Conservation (phyloP, 805 yeast species). For the Candida alai region DNA sequence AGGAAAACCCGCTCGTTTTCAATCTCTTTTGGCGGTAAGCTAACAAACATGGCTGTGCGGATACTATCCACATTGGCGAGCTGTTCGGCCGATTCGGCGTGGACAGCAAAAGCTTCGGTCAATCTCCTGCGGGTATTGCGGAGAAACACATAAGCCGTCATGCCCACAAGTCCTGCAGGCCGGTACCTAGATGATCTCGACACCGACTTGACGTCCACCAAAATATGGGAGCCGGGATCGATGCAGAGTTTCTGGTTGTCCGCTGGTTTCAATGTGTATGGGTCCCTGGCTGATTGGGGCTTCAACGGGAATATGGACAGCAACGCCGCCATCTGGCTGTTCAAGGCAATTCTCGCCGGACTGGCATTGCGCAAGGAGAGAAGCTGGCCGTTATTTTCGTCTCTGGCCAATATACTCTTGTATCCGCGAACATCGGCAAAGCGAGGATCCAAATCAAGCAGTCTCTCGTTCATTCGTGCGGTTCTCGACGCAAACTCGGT, state of each 20-base stretch:
- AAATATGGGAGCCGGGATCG: conserved; percentile 58
- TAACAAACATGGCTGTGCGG: conserved; percentile 75
- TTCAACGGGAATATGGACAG: conserved; percentile 65
- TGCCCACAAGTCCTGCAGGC: conserved; percentile 66
- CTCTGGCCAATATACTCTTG: conserved; percentile 65
- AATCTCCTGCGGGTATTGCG: conserved; percentile 60
- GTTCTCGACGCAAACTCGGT: conserved; percentile 50
- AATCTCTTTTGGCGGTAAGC: conserved; percentile 66
- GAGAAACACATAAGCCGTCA: conserved; percentile 69
- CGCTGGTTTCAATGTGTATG: conserved; percentile 41
- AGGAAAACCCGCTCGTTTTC: conserved; percentile 64
- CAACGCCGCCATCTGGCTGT: conserved; percentile 67
- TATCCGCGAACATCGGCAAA: conserved; percentile 58
- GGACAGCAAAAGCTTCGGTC: conserved; percentile 77
- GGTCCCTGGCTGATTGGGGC: conserved; percentile 24
- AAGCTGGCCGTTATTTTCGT: conserved; percentile 54
- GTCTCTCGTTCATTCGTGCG: conserved; percentile 36
- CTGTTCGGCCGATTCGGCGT: conserved; percentile 54
- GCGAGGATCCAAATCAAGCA: conserved; percentile 37
- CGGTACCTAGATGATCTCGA: conserved; percentile 51
- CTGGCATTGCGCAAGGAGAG: conserved; percentile 38
- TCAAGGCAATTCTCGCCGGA: conserved; percentile 60
- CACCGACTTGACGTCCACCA: conserved; percentile 75
- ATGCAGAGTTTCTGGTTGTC: conserved; percentile 45
- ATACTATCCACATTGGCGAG: conserved; percentile 58